phyloP scores from a whole-genome alignment of 441 rosid species.

The Dalechampia spathulata region DNA sequence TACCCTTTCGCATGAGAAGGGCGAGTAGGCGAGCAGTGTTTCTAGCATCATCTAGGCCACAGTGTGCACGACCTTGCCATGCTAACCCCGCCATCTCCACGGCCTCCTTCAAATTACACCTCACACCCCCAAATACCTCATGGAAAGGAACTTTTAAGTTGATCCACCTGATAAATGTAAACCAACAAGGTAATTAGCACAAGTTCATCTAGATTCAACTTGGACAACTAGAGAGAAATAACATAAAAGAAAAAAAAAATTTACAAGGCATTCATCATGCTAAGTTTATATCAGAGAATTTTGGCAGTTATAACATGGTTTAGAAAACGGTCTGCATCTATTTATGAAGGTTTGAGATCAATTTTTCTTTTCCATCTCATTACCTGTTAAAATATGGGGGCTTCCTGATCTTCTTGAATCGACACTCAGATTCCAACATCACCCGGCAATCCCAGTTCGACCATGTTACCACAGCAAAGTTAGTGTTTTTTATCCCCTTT shows the following conservation, averaged over 20 bases:
- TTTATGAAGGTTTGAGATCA: background rate
- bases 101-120: conserved; percentile 63
- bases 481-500: conserved; percentile 55
- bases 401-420: conserved; percentile 56
- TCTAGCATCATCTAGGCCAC: conserved; percentile 64
- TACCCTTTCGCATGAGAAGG: conserved; percentile 49
- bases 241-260: no score
- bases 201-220: background rate
- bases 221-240: no score
- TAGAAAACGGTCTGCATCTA: background rate
- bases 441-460: conserved; percentile 72
- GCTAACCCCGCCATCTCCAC: conserved; percentile 55
- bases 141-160: conserved; percentile 61
- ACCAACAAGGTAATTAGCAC: background rate
- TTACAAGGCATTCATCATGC: no score
- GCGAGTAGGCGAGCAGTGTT: conserved; percentile 64
- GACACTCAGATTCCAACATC: conserved; percentile 77
- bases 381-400: conserved; percentile 68
- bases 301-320: background rate
- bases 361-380: conserved; percentile 22
- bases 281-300: background rate
- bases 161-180: conserved; percentile 43
- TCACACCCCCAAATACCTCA: conserved; percentile 47
- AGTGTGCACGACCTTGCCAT: conserved; percentile 69
- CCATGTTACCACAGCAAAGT: conserved; percentile 71